A percentile compares a stretch with the other conserved stretches of the same genome.
phyloP scores from a whole-genome alignment of 441 rosid species.

The Pelargonium australe region DNA sequence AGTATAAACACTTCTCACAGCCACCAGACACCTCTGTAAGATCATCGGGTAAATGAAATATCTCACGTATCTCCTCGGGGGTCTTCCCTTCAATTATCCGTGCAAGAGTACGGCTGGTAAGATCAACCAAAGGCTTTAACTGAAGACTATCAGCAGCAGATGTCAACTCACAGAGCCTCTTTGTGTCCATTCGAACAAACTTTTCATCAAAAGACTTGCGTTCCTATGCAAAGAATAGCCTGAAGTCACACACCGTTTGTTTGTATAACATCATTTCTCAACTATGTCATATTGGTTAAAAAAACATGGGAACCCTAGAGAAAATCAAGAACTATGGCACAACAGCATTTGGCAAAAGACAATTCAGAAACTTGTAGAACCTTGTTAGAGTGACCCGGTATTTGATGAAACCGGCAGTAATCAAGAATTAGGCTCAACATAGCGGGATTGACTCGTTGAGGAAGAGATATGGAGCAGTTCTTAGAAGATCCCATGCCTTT shows the following conservation, averaged over 20 bases:
- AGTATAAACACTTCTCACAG: constrained; percentile 21
- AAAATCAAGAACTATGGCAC: constrained; percentile 3
- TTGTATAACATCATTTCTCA: neutral
- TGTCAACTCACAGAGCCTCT: constrained; percentile 67
- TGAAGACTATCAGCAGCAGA: constrained; percentile 77
- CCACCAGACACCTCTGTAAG: constrained; percentile 60
- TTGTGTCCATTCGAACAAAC: constrained; percentile 69
- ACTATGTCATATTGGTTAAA: constrained; percentile 3
- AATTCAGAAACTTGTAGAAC: constrained; percentile 22
- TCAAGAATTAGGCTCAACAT: constrained; percentile 61
- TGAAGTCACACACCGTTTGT: constrained; percentile 5
- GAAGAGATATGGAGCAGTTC: constrained; percentile 55
- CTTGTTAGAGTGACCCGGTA: constrained; percentile 63
- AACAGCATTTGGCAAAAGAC: constrained; percentile 19
- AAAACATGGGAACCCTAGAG: constrained; percentile 11
- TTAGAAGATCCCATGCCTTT: constrained; percentile 62
- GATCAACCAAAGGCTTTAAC: constrained; percentile 66
- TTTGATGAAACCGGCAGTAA: constrained; percentile 73
- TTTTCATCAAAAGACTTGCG: constrained; percentile 61
- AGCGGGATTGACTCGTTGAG: constrained; percentile 57
- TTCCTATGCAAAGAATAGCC: constrained; percentile 30
- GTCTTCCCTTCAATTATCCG: constrained; percentile 63
- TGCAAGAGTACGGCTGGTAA: constrained; percentile 71
- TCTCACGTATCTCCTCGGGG: constrained; percentile 73
- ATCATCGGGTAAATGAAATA: constrained; percentile 74